phyloP scores from a whole-genome alignment of 768 basidiomycete species.

The Gelatoporia subvermispora region DNA sequence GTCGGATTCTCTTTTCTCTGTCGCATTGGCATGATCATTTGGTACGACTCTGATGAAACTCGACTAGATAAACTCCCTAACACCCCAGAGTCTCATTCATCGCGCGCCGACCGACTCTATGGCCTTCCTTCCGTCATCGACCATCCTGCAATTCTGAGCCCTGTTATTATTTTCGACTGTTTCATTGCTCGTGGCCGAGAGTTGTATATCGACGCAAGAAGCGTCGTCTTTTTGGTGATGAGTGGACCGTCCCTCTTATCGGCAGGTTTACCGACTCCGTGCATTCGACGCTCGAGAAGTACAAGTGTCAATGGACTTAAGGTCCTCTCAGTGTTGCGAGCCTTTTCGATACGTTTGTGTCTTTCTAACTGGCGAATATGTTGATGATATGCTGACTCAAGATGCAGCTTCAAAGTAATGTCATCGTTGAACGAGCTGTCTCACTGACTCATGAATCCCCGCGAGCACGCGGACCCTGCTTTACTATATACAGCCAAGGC shows the following conservation, averaged over 20 bases:
- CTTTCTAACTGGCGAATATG: neutral
- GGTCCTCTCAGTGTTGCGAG: slow-evolving; percentile 85
- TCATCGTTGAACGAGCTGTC: slow-evolving; percentile 90
- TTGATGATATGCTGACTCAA: neutral
- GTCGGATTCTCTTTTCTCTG: too few species aligned
- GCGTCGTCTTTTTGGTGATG: slow-evolving; percentile 75
- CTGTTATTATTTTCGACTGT: slow-evolving; percentile 49
- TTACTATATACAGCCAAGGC: slow-evolving; percentile 89
- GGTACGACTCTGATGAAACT: too few species aligned
- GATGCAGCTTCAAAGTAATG: slow-evolving; percentile 94
- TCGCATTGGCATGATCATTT: too few species aligned
- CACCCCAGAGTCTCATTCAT: too few species aligned
- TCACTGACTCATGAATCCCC: slow-evolving; percentile 95
- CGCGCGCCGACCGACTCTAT: too few species aligned
- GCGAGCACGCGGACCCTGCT: slow-evolving; percentile 87
- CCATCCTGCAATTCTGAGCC: too few species aligned
- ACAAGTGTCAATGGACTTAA: slow-evolving; percentile 88
- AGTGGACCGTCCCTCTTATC: slow-evolving; percentile 94
- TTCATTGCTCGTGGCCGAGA: slow-evolving; percentile 81
- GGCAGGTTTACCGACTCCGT: slow-evolving; percentile 94
- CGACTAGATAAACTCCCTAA: too few species aligned
- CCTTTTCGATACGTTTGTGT: slow-evolving; percentile 91
- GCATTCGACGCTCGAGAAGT: slow-evolving; percentile 86
- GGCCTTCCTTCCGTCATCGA: too few species aligned
- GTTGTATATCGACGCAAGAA: slow-evolving; percentile 88